phyloP scores from a whole-genome alignment of 192 early-diverging fungal genomes.

The Podila minutissima region DNA sequence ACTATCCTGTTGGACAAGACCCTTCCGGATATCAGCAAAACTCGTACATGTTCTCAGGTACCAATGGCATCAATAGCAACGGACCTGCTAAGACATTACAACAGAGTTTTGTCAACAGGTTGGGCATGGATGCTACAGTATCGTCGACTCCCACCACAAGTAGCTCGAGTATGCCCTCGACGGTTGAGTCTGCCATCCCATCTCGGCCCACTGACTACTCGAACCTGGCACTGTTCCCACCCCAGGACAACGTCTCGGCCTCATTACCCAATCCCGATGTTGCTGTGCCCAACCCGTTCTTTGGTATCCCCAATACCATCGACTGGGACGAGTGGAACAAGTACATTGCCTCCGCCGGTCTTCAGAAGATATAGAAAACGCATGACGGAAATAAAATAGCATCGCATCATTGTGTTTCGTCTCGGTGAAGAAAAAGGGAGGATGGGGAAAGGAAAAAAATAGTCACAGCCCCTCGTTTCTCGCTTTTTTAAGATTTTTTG shows the following conservation, averaged over 20 bases:
- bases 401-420: too few relatives aligned
- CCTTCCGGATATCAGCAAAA: background rate
- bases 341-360: slow-evolving; percentile 36
- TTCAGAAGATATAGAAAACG: slow-evolving; percentile 26
- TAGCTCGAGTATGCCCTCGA: background rate
- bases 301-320: slow-evolving; percentile 45
- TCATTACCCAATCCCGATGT: slow-evolving; percentile 4
- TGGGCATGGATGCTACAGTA: too few relatives aligned
- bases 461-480: too few relatives aligned
- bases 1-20: background rate
- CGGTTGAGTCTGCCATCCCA: background rate
- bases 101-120: background rate
- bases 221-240: background rate
- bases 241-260: background rate
- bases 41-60: background rate
- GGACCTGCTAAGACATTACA: background rate
- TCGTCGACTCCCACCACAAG: background rate
- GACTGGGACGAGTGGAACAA: slow-evolving; percentile 52
- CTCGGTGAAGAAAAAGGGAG: too few relatives aligned
- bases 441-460: too few relatives aligned
- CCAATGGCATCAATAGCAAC: background rate
- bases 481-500: too few relatives aligned
- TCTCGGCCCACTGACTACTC: background rate
- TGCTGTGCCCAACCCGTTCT: slow-evolving; percentile 44
- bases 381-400: too few relatives aligned